Base-by-base conservation (phyloP, 352 stramenopile species). In the Globisporangium ultimum region DNA sequence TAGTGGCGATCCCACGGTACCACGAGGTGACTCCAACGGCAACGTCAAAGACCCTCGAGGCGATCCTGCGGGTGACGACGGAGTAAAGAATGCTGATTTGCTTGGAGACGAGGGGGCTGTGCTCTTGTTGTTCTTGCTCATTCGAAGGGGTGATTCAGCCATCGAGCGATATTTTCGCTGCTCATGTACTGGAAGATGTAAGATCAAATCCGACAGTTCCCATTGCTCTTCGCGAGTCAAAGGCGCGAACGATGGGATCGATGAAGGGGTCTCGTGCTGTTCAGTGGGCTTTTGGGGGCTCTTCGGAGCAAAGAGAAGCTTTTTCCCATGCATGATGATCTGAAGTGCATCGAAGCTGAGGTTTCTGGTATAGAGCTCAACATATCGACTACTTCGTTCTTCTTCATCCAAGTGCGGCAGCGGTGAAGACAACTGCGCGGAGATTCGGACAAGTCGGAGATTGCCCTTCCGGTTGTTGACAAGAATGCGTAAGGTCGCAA, bases 121-220 rank as follows among this genome's bases (percentile, higher is more conserved):
- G 1, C 13, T 22, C 13, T 63, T 67, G 56, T 66, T 67, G 57
- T 65, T 74, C 58, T 84, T 73, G 22, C 50, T 54, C 18, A 42
- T 15, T 43, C 74, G 80, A 11, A 89, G 63, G 12, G 67, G 52
- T 14, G 73, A 61, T 43, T 76, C 68, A 2, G 75, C 64, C 8
- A 78, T 53, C 17, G 72, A 66, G n/a, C 80, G 72, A 54, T 73
- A 82, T 34, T 70, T 55, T 10, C 76, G 72, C 64, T 88, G 80
- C 1, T 87, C 70, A 20, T 67, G 61, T 4, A 92, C 68, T 2
- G 65, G 14, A 42, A 88, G 71, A 17, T 66, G 50, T 13, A 72
- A 55, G 41, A 93, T 62, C 6, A 89, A 66, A 49, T 93, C 83
- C 0, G 83, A 93, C 13, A 89, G 61, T 63, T 86, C 72, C 78